Evolutionary conservation across 257 asterid species (phyloP).

Genomic region (Capsicum baccatum): DNA sequence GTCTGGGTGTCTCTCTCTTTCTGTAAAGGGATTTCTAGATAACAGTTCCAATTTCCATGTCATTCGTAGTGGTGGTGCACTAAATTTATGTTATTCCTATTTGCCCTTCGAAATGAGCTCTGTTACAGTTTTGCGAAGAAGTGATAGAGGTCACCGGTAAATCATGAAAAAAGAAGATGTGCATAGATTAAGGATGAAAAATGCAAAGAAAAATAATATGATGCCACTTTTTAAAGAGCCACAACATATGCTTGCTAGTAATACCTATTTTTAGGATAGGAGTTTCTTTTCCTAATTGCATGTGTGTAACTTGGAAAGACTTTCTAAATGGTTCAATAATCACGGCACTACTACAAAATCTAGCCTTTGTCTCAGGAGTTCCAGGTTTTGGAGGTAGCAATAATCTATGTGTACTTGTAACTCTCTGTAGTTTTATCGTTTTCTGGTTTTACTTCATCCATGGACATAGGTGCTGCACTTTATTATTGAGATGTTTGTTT

Average conservation of each 20-base stretch:
- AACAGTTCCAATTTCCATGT: not conserved
- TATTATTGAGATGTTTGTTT: not conserved
- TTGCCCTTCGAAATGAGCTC: not conserved
- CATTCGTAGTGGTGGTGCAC: not conserved
- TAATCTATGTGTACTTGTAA: not conserved
- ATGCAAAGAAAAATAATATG: not conserved
- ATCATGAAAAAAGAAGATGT: not conserved
- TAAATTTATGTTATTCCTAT: not conserved
- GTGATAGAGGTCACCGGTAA: not conserved
- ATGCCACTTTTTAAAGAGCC: not conserved
- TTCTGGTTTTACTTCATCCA: not conserved
- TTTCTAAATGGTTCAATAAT: not conserved
- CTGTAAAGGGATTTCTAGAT: not conserved
- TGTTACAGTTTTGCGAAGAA: not conserved
- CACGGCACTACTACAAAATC: not conserved
- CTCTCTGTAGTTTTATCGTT: not conserved
- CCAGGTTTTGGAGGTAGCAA: not conserved
- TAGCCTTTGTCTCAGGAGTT: not conserved
- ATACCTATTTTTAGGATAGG: not conserved
- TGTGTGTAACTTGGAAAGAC: not conserved
- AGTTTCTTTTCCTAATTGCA: not conserved
- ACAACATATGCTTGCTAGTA: not conserved
- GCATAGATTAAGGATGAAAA: not conserved
- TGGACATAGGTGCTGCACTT: not conserved
- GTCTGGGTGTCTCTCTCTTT: not conserved